These are phyloP conservation scores for Seiridium cupressi DNA, from an alignment of 2,329 filamentous ascomycete species.

Conservation along the genomic window DNA sequence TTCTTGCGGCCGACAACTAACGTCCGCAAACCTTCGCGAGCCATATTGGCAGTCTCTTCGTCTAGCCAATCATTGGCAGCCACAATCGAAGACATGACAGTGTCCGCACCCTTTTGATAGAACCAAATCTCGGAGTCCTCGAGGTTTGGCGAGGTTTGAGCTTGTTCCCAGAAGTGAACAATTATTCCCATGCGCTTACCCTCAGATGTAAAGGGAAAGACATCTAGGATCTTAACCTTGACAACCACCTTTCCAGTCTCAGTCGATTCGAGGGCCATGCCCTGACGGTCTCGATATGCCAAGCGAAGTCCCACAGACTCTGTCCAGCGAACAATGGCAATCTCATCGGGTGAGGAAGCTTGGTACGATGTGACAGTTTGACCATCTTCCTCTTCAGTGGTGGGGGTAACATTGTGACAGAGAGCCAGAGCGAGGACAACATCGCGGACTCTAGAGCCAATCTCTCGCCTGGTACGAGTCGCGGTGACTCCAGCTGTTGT, in stretches of 20 bases:
- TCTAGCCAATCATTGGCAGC: constrained; percentile 97
- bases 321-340: constrained; percentile 95
- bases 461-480: constrained; percentile 87
- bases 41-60: constrained; percentile 99
- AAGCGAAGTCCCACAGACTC: constrained; percentile 87
- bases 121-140: constrained; percentile 87
- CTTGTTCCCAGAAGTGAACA: constrained; percentile 73
- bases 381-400: constrained; percentile 79
- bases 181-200: constrained; percentile 98
- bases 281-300: constrained; percentile 80
- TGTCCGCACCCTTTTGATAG: constrained; percentile 97
- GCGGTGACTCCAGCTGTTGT: constrained; percentile 60
- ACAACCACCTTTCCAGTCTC: constrained; percentile 74
- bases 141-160: constrained; percentile 45
- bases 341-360: constrained; percentile 95
- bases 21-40: constrained; percentile 89
- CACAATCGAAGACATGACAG: constrained; percentile 95
- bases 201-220: constrained; percentile 97
- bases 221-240: constrained; percentile 82
- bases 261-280: constrained; percentile 77
- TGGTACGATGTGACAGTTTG: constrained; percentile 81
- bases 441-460: constrained; percentile 88
- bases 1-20: constrained; percentile 92
- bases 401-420: constrained; percentile 97
- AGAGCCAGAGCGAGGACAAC: constrained; percentile 88